A percentile compares a stretch with the other conserved stretches of the same genome.
phyloP scores from a whole-genome alignment of 352 stramenopile genomes.

The Globisporangium heterothallicum region DNA sequence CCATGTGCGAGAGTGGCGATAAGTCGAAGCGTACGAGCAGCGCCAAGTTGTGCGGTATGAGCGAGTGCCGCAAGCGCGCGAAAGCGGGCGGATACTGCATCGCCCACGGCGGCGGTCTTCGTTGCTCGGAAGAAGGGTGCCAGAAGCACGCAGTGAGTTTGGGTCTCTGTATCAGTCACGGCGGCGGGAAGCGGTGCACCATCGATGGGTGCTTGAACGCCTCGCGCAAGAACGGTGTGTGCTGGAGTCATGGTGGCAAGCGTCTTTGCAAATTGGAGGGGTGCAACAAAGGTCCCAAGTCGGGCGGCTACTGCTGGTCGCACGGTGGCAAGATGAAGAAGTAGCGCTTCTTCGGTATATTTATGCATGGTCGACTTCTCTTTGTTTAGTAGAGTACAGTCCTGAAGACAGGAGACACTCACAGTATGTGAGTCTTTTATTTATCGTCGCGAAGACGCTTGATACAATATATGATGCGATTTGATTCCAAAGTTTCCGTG shows the following conservation, averaged over 20 bases:
- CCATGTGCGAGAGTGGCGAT: constrained; percentile 17
- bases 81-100: constrained; percentile 82
- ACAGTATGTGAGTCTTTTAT: constrained; percentile 6
- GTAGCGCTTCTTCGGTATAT: constrained; percentile 22
- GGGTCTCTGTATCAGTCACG: constrained; percentile 82
- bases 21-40: constrained; percentile 47
- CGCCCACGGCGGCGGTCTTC: constrained; percentile 67
- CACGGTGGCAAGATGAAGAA: constrained; percentile 84
- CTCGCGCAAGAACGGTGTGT: constrained; percentile 77
- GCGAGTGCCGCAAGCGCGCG: constrained; percentile 69
- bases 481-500: constrained; percentile 7
- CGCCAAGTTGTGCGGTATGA: constrained; percentile 75
- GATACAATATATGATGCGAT: constrained; percentile 13
- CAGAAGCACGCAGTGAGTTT: constrained; percentile 79
- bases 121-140: constrained; percentile 66
- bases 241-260: constrained; percentile 78
- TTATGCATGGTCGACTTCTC: constrained; percentile 11
- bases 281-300: constrained; percentile 80
- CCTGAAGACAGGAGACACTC: background rate
- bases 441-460: constrained; percentile 3
- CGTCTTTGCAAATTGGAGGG: constrained; percentile 72
- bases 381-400: constrained; percentile 8
- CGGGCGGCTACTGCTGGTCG: constrained; percentile 78
- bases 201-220: constrained; percentile 72
- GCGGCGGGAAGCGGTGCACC: constrained; percentile 73